Percentiles rank a stretch among this genome's conserved stretches.
Conservation (phyloP, 306 rosid species). For the Echinosophora koreensis region DNA sequence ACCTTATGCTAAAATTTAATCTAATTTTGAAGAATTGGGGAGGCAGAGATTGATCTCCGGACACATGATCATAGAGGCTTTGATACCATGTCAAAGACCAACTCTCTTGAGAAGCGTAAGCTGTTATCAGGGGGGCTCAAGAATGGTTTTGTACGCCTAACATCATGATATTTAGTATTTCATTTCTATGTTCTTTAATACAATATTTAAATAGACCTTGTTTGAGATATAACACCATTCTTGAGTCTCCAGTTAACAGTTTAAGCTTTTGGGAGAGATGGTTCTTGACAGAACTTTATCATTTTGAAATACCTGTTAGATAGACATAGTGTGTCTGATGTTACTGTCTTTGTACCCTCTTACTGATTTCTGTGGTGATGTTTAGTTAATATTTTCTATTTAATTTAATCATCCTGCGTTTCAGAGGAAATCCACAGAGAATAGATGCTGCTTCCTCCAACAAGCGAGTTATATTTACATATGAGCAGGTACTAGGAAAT, state of each 20-base stretch:
- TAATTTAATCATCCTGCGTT: constrained; percentile 41
- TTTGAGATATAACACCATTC: constrained; percentile 9
- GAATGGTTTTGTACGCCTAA: not conserved
- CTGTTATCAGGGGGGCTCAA: not conserved
- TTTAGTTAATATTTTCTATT: constrained; percentile 21
- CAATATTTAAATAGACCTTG: constrained; percentile 10
- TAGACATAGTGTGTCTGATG: constrained; percentile 20
- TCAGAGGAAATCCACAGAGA: constrained; percentile 99
- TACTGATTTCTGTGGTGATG: constrained; percentile 22
- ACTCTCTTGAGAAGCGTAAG: not conserved
- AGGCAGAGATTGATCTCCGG: not conserved
- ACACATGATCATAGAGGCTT: not conserved
- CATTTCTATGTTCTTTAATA: constrained; percentile 2
- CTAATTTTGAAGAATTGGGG: not conserved
- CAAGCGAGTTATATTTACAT: constrained; percentile 86
- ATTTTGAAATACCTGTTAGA: constrained; percentile 26
- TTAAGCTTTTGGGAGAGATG: constrained; percentile 6
- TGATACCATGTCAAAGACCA: too few relatives aligned
- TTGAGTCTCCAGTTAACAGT: not conserved
- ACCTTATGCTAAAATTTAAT: not conserved
- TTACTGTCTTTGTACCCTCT: constrained; percentile 13
- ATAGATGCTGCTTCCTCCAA: constrained; percentile 87
- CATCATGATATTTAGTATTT: not conserved
- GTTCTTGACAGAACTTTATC: not conserved
- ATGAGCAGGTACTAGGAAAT: constrained; percentile 77